Evolutionary conservation across 2,329 filamentous ascomycete species (phyloP).

Genomic region (Botrytis fragariae): DNA sequence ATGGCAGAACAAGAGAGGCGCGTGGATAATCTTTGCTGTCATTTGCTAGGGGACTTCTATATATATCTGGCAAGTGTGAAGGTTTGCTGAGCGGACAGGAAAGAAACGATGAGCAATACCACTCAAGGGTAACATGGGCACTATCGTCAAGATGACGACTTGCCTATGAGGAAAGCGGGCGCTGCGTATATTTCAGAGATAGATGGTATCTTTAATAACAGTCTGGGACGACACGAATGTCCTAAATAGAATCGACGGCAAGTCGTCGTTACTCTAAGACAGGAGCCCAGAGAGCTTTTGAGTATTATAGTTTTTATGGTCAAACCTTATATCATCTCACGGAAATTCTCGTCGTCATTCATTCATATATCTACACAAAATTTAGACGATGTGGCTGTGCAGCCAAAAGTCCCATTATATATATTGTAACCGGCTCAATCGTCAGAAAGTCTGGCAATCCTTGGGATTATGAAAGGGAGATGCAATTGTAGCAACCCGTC

Average conservation of each 20-base stretch:
- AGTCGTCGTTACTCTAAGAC: no score
- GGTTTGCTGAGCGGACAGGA: background rate
- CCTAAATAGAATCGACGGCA: fast-evolving
- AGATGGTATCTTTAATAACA: no score
- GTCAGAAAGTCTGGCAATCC: fast-evolving
- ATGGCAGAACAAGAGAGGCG: background rate
- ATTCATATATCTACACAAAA: fast-evolving
- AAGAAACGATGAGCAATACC: fast-evolving
- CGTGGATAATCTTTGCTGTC: background rate
- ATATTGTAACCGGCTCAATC: background rate
- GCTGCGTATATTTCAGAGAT: no score
- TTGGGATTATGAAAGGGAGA: background rate
- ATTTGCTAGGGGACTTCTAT: background rate
- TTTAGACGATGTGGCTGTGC: background rate
- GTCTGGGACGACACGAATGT: no score
- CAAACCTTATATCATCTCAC: background rate
- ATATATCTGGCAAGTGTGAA: background rate
- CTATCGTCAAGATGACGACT: background rate
- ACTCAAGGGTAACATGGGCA: fast-evolving
- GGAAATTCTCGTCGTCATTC: background rate
- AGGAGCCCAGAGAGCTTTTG: background rate
- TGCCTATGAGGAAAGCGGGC: no score
- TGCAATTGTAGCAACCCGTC: background rate
- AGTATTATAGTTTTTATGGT: background rate
- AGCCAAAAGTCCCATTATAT: background rate